A percentile compares a stretch with the other conserved stretches of the same genome.
Conservation (phyloP, 2,329 filamentous ascomycete species). For the Sarocladium brachiariae region DNA sequence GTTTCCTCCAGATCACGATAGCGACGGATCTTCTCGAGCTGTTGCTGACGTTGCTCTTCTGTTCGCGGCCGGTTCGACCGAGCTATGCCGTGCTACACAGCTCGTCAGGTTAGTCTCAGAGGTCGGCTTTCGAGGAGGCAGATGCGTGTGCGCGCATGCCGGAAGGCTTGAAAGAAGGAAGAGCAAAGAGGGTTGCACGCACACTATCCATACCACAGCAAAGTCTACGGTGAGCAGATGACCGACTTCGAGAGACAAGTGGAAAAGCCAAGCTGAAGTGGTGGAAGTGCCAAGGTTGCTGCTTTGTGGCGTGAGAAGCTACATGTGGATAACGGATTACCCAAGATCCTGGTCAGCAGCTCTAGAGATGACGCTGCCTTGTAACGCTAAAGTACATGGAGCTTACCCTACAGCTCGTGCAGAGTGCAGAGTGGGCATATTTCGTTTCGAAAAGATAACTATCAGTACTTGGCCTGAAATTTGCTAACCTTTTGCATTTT, state of each 20-base stretch:
- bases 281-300: background rate
- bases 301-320: background rate
- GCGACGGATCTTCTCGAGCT: conserved; percentile 66
- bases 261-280: background rate
- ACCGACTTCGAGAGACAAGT: background rate
- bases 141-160: background rate
- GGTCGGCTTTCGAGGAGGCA: conserved; percentile 14
- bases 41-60: conserved; percentile 63
- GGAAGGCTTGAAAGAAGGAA: background rate
- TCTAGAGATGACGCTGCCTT: background rate
- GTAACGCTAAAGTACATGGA: background rate
- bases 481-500: too few relatives aligned
- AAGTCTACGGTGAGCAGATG: background rate
- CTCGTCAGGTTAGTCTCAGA: conserved; percentile 16
- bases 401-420: background rate
- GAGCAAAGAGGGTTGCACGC: conserved; percentile 3
- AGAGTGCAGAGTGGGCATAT: too few relatives aligned
- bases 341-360: too few relatives aligned
- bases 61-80: conserved; percentile 57
- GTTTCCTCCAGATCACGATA: conserved; percentile 66
- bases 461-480: too few relatives aligned
- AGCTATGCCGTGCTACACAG: conserved; percentile 70
- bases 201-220: conserved; percentile 7
- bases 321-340: too few relatives aligned
- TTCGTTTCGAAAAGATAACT: too few relatives aligned